Evolutionary conservation across 202 grass and related monocot species (phyloP), one percentile per base, ranked within the genome.

Genomic region (Bolboschoenoplectus hybrid): DNA sequence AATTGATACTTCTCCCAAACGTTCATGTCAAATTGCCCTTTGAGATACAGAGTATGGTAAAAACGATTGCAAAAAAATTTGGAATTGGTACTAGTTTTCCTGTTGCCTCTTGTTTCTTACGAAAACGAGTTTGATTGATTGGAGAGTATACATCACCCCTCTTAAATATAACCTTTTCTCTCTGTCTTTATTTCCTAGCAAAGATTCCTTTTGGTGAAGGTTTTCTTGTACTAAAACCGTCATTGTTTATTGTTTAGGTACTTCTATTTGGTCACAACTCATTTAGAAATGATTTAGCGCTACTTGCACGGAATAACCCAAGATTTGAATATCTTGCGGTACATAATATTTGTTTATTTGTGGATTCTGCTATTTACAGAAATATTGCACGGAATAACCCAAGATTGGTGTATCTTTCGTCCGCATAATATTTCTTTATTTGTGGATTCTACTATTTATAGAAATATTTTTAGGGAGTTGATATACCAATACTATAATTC

Each of bases 71-170:
- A 61, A 6, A 50, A 46, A 17, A 49, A 19, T 19, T n/a, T 58
- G 52, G 6, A 79, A 58, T 41, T 58, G 52, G 36, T 79, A 41
- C 13, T 57, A 79, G 19, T 50, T 52, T 55, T n/a, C 75, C 51
- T 58, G 53, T 80, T 41, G 36, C 16, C 17, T 36, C 74, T 60
- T 80, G 53, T 60, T 79, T 13, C 52, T 19, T 56, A 56, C 4
- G 75, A n/a, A 58, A 60, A 79, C 14, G 35, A 41, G 75, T 41
- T 60, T 58, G 38, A 61, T 43, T 80, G 52, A 78, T 41, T 58
- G 11, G 14, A 79, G 3, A 80, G 16, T 80, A 9, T 80, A 43
- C 1, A 41, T 56, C 13, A 8, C 34, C 17, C 38, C 1, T 57
- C 40, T 9, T 43, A 47, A 72, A 72, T 72, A 7, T 12, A 71